Percentiles rank a stretch among this genome's conserved stretches.
Conservation (phyloP, 2,329 filamentous ascomycete species). For the Colletotrichum gloeosporioides region DNA sequence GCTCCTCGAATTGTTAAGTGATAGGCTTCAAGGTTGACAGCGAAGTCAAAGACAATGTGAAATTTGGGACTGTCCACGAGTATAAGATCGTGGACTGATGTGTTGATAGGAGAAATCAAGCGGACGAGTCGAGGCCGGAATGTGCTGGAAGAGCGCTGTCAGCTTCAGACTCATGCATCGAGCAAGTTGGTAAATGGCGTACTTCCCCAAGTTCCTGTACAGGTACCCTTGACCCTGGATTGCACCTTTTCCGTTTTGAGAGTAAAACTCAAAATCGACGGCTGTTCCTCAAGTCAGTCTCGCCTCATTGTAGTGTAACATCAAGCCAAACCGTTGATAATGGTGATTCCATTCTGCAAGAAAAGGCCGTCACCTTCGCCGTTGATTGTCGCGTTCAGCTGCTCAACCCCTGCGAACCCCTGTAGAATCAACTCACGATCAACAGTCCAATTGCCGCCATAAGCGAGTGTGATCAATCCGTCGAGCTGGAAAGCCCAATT, state of each 20-base stretch:
- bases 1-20: not conserved
- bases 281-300: not conserved
- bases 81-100: not conserved
- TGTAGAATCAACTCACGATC: not conserved
- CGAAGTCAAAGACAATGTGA: not conserved
- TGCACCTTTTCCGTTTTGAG: not conserved
- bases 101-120: not conserved
- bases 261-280: not conserved
- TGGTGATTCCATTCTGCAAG: not conserved
- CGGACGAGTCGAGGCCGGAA: not conserved
- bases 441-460: not conserved
- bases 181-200: not conserved
- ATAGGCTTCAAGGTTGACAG: not conserved
- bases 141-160: not conserved
- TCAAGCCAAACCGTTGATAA: not conserved
- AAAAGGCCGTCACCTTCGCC: not conserved
- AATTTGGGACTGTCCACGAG: not conserved
- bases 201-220: not conserved
- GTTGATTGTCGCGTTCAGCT: not conserved
- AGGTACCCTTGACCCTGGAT: not conserved
- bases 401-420: not conserved
- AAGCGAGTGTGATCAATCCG: not conserved
- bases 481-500: not conserved
- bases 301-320: accelerated
- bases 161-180: not conserved